Evolutionary conservation across 805 yeast species (phyloP).

Genomic region (Jamesozyma lodderae): DNA sequence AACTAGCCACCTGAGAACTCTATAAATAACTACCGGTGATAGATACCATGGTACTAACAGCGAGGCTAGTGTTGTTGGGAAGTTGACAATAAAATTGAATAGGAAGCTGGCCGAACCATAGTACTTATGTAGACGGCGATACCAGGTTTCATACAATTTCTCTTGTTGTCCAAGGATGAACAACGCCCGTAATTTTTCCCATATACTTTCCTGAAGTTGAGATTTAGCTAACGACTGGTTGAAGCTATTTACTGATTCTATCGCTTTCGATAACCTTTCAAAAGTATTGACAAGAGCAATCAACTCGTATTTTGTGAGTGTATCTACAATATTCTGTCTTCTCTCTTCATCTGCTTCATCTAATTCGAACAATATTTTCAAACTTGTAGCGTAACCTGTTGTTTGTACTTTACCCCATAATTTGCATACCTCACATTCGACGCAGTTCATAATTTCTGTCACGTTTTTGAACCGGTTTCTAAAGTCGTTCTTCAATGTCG

Average conservation of each 20-base stretch:
- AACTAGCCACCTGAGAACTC: background rate
- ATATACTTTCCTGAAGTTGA: too few relatives aligned
- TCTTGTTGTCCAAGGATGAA: background rate
- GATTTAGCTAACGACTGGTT: too few relatives aligned
- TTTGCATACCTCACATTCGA: slow-evolving; percentile 94
- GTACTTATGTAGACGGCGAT: background rate
- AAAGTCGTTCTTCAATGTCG: slow-evolving; percentile 68
- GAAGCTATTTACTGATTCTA: slow-evolving; percentile 48
- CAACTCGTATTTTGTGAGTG: slow-evolving; percentile 66
- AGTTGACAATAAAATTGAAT: background rate
- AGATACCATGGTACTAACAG: background rate
- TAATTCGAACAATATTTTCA: slow-evolving; percentile 77
- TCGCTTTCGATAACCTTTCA: slow-evolving; percentile 74
- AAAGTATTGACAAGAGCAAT: slow-evolving; percentile 86
- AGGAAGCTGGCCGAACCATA: background rate
- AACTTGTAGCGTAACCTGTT: slow-evolving; percentile 93
- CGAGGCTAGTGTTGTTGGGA: background rate
- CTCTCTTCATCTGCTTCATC: slow-evolving; percentile 36
- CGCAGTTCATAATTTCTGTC: slow-evolving; percentile 91
- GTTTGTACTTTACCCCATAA: slow-evolving; percentile 97
- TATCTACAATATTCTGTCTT: slow-evolving; percentile 41
- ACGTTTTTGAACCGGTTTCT: slow-evolving; percentile 78
- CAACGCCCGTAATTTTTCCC: slow-evolving; percentile 51
- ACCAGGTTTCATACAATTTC: background rate
- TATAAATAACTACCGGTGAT: background rate